A percentile compares a stretch with the other conserved stretches of the same genome.
phyloP scores from a whole-genome alignment of 257 asterid species.

The Solanum clarkiae region DNA sequence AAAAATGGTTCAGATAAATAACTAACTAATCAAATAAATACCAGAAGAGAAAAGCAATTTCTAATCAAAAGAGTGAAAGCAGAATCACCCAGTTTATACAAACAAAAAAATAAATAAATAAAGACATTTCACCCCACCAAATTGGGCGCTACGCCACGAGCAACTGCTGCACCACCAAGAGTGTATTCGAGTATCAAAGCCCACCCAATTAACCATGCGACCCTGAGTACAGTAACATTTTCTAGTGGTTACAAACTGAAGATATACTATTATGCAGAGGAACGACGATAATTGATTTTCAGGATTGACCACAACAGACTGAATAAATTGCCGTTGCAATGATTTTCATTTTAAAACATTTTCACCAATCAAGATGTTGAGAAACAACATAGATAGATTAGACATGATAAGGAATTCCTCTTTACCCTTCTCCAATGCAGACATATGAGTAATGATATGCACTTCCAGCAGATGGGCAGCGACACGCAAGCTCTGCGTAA shows the following conservation, averaged over 20 bases:
- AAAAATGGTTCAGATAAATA: neutral
- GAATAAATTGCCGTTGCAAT: neutral
- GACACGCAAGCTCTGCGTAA: constrained; percentile 88
- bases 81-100: neutral
- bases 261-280: neutral
- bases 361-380: neutral
- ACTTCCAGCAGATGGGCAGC: constrained; percentile 98
- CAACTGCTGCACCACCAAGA: constrained; percentile 97
- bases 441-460: constrained; percentile 95
- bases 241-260: neutral
- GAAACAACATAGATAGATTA: neutral
- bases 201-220: constrained; percentile 98
- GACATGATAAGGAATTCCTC: neutral
- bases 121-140: constrained; percentile 34
- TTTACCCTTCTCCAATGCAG: constrained; percentile 91
- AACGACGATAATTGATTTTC: neutral
- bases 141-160: constrained; percentile 96
- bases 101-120: neutral
- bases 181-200: constrained; percentile 92
- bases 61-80: neutral
- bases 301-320: neutral
- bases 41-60: neutral
- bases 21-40: neutral
- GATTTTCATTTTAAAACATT: neutral
- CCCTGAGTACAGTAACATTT: constrained; percentile 23